These are phyloP conservation scores for Ogataea nonfermentans DNA, from an alignment of 805 yeast genomes.

Conservation along the genomic window DNA sequence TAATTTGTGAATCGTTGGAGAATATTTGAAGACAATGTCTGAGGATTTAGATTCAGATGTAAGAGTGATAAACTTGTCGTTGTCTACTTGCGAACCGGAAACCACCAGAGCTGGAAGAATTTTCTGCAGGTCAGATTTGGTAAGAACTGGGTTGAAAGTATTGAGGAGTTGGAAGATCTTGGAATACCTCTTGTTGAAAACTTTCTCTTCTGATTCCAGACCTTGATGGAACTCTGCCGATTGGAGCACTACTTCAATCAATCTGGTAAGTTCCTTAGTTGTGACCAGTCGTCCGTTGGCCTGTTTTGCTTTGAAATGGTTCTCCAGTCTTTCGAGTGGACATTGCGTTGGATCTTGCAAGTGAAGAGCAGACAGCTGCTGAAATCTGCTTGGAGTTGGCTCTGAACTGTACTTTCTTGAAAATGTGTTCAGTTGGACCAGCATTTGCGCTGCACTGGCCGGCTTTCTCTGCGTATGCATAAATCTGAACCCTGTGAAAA, in stretches of 20 bases:
- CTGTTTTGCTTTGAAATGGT: constrained; percentile 30
- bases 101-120: constrained; percentile 27
- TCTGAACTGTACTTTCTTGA: constrained; percentile 8
- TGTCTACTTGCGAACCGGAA: constrained; percentile 30
- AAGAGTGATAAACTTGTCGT: constrained; percentile 22
- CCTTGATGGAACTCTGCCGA: constrained; percentile 29
- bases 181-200: constrained; percentile 24
- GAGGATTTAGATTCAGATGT: background rate
- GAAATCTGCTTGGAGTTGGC: constrained; percentile 23
- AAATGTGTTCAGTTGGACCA: constrained; percentile 12
- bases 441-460: background rate
- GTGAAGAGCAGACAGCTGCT: constrained; percentile 20
- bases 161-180: constrained; percentile 19
- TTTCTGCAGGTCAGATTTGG: constrained; percentile 18
- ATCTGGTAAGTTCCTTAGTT: constrained; percentile 20
- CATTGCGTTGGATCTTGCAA: constrained; percentile 17
- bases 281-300: constrained; percentile 29
- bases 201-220: constrained; percentile 7
- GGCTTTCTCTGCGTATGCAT: constrained; percentile 37
- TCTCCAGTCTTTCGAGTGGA: constrained; percentile 21
- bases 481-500: constrained; percentile 45
- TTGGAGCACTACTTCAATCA: constrained; percentile 24
- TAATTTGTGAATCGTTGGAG: constrained; percentile 16
- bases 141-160: constrained; percentile 23
- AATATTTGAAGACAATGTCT: constrained; percentile 11